A percentile compares a stretch with the other conserved stretches of the same genome.
Conservation (phyloP, 345 rosid genomes). For the Aegle marmelos region DNA sequence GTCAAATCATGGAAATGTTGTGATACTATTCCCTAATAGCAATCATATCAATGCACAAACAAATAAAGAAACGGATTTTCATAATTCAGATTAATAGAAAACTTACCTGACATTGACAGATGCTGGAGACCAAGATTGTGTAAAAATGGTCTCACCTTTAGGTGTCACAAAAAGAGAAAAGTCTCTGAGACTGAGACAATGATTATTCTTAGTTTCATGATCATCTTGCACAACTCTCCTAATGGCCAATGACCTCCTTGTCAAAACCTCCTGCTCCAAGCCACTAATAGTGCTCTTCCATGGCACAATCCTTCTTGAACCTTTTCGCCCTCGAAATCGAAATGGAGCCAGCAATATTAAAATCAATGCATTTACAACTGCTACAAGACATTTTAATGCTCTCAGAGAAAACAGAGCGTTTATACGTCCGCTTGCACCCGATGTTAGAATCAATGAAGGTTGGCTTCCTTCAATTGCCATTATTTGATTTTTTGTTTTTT, state of each 20-base stretch:
- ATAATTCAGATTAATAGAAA: too few species aligned
- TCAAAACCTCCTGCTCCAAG: slow-evolving; percentile 62
- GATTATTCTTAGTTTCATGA: slow-evolving; percentile 23
- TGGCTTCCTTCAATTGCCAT: slow-evolving; percentile 37
- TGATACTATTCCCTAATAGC: too few species aligned
- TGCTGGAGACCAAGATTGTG: slow-evolving; percentile 76
- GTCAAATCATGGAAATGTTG: too few species aligned
- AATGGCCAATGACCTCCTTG: slow-evolving; percentile 62
- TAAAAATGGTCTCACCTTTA: slow-evolving; percentile 73
- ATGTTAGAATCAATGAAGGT: slow-evolving; percentile 58
- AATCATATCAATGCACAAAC: too few species aligned
- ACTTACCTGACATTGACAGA: slow-evolving; percentile 50
- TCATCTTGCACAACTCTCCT: slow-evolving; percentile 58
- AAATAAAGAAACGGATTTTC: too few species aligned
- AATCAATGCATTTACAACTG: slow-evolving; percentile 43
- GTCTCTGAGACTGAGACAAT: slow-evolving; percentile 29
- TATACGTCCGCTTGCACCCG: slow-evolving; percentile 84
- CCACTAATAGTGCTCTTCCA: slow-evolving; percentile 44
- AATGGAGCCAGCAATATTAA: slow-evolving; percentile 57
- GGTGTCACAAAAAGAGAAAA: slow-evolving; percentile 46
- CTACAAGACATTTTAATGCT: slow-evolving; percentile 38
- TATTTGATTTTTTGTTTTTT: not conserved
- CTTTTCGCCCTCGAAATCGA: slow-evolving; percentile 32
- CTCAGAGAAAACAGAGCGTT: slow-evolving; percentile 60
- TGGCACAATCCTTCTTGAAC: slow-evolving; percentile 13